phyloP scores from a whole-genome alignment of 1,284 basidiomycete genomes.

The Cutaneotrichosporon sp. region DNA sequence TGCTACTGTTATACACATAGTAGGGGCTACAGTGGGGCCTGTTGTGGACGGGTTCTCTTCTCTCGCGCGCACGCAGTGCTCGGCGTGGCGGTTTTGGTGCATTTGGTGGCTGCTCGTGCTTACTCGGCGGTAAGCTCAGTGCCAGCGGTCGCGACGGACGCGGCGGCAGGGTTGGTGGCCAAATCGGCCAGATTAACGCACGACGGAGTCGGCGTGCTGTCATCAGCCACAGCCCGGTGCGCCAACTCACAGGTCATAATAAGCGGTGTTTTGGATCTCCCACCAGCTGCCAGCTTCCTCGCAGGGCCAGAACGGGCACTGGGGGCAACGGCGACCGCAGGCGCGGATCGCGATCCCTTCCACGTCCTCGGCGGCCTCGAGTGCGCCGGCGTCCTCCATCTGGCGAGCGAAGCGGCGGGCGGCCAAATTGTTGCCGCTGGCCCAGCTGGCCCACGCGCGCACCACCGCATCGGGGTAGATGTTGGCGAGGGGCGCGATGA shows the following conservation, averaged over 20 bases:
- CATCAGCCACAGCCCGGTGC: not conserved
- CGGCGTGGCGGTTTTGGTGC: not conserved
- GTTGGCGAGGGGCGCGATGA: constrained; percentile 1
- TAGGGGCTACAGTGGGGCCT: not conserved
- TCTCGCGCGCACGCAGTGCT: not conserved
- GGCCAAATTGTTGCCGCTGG: not conserved
- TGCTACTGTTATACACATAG: not conserved
- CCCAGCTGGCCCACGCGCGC: not conserved
- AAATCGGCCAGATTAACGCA: not conserved
- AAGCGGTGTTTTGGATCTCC: not conserved
- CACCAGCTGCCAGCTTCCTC: not conserved
- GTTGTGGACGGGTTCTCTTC: not conserved
- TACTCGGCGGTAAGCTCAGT: not conserved
- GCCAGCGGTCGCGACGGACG: not conserved
- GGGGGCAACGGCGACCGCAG: not conserved
- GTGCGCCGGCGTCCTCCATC: not conserved
- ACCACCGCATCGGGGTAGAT: not conserved
- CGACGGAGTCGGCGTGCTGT: not conserved
- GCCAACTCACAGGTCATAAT: not conserved
- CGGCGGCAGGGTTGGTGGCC: not conserved
- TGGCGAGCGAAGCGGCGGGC: not conserved
- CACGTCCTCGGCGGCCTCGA: not conserved
- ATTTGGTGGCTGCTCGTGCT: not conserved
- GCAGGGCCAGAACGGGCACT: not conserved
- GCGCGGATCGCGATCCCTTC: not conserved